Conservation (phyloP, 495 filamentous ascomycete genomes). For the Talaromyces proteolyticus region DNA sequence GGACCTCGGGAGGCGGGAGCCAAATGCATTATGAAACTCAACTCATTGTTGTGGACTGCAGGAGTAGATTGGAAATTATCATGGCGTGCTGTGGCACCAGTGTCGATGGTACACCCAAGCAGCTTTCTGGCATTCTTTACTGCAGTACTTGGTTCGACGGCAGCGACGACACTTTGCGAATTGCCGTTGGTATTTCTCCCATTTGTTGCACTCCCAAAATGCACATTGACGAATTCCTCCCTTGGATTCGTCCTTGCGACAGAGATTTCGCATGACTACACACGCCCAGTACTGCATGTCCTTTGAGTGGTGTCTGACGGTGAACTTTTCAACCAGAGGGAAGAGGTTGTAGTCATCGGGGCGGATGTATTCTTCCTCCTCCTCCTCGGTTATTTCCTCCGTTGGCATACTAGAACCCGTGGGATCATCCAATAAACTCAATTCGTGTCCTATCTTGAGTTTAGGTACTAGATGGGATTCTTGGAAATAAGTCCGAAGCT, state of each 20-base stretch:
- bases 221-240: constrained; percentile 96
- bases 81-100: constrained; percentile 81
- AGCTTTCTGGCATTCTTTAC: constrained; percentile 98
- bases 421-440: constrained; percentile 71
- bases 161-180: constrained; percentile 98
- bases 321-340: constrained; percentile 96
- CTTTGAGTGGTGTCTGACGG: constrained; percentile 83
- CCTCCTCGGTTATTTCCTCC: constrained; percentile 46
- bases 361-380: constrained; percentile 84
- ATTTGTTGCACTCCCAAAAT: constrained; percentile 95
- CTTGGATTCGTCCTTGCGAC: constrained; percentile 90
- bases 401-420: constrained; percentile 21
- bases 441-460: constrained; percentile 81
- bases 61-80: constrained; percentile 13
- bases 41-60: constrained; percentile 20
- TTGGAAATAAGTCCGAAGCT: constrained; percentile 91
- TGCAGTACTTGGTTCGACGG: constrained; percentile 97
- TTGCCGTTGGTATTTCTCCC: constrained; percentile 92
- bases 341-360: constrained; percentile 98
- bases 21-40: constrained; percentile 36
- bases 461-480: constrained; percentile 88
- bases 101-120: constrained; percentile 97
- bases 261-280: constrained; percentile 97
- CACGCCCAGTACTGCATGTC: constrained; percentile 99
- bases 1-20: constrained; percentile 16